phyloP scores from a whole-genome alignment of 139 green algal genomes.

The Haematococcus sp. region DNA sequence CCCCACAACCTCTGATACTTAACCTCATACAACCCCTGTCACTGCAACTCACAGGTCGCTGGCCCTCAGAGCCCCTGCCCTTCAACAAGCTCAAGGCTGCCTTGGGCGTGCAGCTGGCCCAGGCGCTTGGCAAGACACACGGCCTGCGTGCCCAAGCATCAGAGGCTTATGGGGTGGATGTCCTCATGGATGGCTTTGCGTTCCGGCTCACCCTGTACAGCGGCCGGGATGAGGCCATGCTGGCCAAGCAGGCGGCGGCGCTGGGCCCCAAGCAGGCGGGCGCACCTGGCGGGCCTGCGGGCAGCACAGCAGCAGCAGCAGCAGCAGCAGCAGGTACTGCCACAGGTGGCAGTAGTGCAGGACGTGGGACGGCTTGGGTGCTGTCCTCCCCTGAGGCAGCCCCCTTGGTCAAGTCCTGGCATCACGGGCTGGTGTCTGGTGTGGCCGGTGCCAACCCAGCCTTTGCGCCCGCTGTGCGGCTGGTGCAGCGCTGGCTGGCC shows the following conservation, averaged over 20 bases:
- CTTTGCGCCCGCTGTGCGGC: conserved; percentile 47
- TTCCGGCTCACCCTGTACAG: conserved; percentile 67
- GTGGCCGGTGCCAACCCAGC: conserved; percentile 41
- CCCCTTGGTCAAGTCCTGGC: conserved; percentile 47
- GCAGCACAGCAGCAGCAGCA: background rate
- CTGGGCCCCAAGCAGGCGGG: background rate
- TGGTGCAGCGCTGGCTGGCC: conserved; percentile 68
- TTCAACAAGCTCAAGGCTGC: conserved; percentile 75
- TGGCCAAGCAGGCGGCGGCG: conserved; percentile 6
- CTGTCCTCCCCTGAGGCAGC: conserved; percentile 11
- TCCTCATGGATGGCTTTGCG: conserved; percentile 74
- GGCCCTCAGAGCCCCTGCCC: conserved; percentile 58
- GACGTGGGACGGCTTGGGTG: no score
- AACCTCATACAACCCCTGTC: no score
- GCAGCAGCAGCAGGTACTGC: background rate
- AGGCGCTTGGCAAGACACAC: conserved; percentile 41
- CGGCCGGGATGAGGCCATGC: conserved; percentile 52
- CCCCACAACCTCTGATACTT: no score
- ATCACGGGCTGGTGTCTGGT: conserved; percentile 61
- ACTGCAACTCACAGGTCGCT: conserved; percentile 22
- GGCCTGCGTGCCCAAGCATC: conserved; percentile 41
- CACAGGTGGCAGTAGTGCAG: background rate
- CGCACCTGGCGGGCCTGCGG: no score
- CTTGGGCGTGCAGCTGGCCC: conserved; percentile 69
- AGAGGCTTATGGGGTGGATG: conserved; percentile 61